Evolutionary conservation across 2,329 filamentous ascomycete genomes (phyloP).

Genomic region (Sporothrix protearum): DNA sequence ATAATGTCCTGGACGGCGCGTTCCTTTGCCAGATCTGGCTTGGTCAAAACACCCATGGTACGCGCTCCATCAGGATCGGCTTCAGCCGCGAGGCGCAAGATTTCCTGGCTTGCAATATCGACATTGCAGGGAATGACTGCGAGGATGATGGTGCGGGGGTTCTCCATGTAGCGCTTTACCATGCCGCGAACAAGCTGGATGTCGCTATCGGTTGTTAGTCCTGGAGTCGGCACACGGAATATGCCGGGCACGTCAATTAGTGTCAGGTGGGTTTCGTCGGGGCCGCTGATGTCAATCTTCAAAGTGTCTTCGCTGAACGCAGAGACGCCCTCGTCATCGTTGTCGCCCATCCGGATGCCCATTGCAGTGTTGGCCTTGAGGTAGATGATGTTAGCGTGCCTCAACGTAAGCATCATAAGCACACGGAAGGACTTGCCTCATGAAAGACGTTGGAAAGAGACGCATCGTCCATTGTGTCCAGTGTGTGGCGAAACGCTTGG

Average conservation of each 20-base stretch:
- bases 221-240: conserved; percentile 42
- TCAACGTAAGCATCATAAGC: background rate
- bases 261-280: conserved; percentile 46
- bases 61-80: conserved; percentile 41
- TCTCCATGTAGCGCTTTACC: conserved; percentile 46
- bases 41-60: conserved; percentile 53
- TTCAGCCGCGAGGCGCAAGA: conserved; percentile 39
- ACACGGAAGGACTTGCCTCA: conserved; percentile 35
- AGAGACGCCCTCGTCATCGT: background rate
- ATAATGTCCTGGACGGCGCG: conserved; percentile 38
- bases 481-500: conserved; percentile 32
- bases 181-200: conserved; percentile 46
- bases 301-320: conserved; percentile 47
- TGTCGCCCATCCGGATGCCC: conserved; percentile 39
- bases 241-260: conserved; percentile 55
- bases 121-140: conserved; percentile 42
- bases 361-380: conserved; percentile 43
- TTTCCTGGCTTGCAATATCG: conserved; percentile 41
- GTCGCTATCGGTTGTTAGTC: conserved; percentile 45
- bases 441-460: conserved; percentile 41
- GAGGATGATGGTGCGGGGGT: conserved; percentile 48
- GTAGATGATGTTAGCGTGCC: background rate
- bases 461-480: conserved; percentile 30
- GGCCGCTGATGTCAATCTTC: conserved; percentile 46
- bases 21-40: conserved; percentile 54